Conservation (phyloP, 2,329 filamentous ascomycete genomes). For the Arthroderma sp. region DNA sequence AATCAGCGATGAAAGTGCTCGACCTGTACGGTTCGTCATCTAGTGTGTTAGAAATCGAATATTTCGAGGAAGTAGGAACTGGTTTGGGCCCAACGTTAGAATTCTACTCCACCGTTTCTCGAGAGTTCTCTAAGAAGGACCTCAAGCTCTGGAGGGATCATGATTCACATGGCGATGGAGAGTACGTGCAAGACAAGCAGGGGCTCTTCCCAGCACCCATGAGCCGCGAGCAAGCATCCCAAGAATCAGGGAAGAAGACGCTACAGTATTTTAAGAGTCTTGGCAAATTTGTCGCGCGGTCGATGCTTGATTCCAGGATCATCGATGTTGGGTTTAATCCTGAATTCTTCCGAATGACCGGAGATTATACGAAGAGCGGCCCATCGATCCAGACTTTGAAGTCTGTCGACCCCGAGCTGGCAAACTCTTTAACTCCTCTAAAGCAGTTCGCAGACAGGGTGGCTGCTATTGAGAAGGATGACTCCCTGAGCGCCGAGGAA, state of each 20-base stretch:
- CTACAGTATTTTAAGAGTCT: conserved; percentile 83
- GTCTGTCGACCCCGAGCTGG: conserved; percentile 73
- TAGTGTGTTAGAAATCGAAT: conserved; percentile 92
- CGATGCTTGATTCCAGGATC: conserved; percentile 95
- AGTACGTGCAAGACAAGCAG: conserved; percentile 71
- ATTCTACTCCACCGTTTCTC: conserved; percentile 95
- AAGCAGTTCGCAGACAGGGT: conserved; percentile 78
- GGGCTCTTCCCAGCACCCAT: conserved; percentile 89
- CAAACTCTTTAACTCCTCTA: conserved; percentile 70
- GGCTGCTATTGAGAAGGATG: conserved; percentile 65
- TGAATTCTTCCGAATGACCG: conserved; percentile 90
- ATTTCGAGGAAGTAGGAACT: conserved; percentile 96
- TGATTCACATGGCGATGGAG: conserved; percentile 55
- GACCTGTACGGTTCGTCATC: conserved; percentile 94
- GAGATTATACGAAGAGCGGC: conserved; percentile 52
- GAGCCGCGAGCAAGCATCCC: conserved; percentile 59
- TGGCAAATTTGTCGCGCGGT: conserved; percentile 92
- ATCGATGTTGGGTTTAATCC: conserved; percentile 97
- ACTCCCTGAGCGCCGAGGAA: conserved; percentile 49
- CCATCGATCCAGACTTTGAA: conserved; percentile 84
- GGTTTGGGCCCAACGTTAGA: conserved; percentile 90
- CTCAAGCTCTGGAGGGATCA: conserved; percentile 93
- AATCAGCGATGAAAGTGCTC: conserved; percentile 97
- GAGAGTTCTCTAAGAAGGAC: conserved; percentile 94
- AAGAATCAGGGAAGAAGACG: conserved; percentile 73